Evolutionary conservation across 78 protist species (phyloP), one percentile per base, ranked within the genome.

Genomic region (Pelomyxa schiedti): DNA sequence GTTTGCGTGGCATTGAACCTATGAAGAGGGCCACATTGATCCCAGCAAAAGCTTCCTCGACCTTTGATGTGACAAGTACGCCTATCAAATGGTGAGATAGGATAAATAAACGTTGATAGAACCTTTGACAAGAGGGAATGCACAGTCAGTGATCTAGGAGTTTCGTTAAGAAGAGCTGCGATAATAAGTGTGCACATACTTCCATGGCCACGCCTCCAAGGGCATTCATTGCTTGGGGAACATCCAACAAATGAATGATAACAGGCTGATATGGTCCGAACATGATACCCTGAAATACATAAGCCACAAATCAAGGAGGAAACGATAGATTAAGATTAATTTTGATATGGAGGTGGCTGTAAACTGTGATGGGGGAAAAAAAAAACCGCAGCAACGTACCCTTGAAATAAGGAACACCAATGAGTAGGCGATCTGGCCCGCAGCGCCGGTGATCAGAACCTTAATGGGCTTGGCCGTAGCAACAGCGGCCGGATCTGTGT

Each of bases 1-100:
- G 90, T 35, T 77, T 76, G 74, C 99, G 86, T 26, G 99, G 99
- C 75, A 87, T 76, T 1, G 97, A 97, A 36, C 99, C 99, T 63
- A 89, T 83, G 40, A 91, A 42, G 58, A 93, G 28, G 42, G 84
- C 92, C 4, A 42, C 83, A 52, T 89, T 84, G 9, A 53, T 32
- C n/a, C 69, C 82, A 30, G 64, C 58, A 74, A 88, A 89, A 28
- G 82, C 82, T n/a, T 37, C 40, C 32, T 73, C 63, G 32, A 75
- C 74, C 35, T 86, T 80, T 29, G 86, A 77, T 2, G 87, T 81
- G 1, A 82, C 79, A 1, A 86, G 78, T 0, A 81, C 84, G 5
- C 42, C 52, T 2, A 52, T 71, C 36, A 78, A 38, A 28, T 69
- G 37, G 2, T 1, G 3, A 16, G 67, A 0, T 36, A 8, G 35